Evolutionary conservation across 2,329 filamentous ascomycete genomes (phyloP).

Genomic region (Aspergillus spinulosporus): DNA sequence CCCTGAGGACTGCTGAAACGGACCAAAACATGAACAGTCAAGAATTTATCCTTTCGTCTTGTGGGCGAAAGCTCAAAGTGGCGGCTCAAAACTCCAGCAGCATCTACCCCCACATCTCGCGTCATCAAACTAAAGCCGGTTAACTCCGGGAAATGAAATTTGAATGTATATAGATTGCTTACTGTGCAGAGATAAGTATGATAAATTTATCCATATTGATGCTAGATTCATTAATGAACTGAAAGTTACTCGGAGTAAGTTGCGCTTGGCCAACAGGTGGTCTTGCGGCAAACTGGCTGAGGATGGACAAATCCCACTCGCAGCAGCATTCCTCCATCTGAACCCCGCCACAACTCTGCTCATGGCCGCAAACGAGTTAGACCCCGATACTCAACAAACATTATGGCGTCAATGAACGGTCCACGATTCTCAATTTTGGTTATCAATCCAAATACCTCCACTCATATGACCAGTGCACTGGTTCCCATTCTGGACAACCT

Average conservation of each 20-base stretch:
- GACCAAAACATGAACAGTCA: background rate
- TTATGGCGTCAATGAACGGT: slow-evolving; percentile 20
- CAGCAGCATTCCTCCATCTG: background rate
- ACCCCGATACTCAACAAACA: background rate
- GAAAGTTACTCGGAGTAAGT: background rate
- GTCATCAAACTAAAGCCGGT: background rate
- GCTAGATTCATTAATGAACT: background rate
- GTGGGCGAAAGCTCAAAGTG: background rate
- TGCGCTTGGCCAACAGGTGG: background rate
- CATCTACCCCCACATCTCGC: background rate
- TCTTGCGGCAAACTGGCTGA: slow-evolving; percentile 6
- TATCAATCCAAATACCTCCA: slow-evolving; percentile 50
- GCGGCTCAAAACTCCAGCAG: background rate
- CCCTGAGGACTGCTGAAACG: background rate
- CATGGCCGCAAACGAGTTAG: background rate
- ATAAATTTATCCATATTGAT: background rate
- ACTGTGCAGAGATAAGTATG: background rate
- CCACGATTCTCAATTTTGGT: slow-evolving; percentile 38
- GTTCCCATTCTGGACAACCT: slow-evolving; percentile 42
- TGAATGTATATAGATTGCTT: background rate
- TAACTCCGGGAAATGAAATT: background rate
- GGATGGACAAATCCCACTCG: background rate
- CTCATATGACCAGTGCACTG: slow-evolving; percentile 46
- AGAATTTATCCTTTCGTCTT: background rate
- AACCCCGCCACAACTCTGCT: slow-evolving; percentile 3